Evolutionary conservation across 1,284 basidiomycete genomes (phyloP).

Genomic region (Rugosomyces carneus): DNA sequence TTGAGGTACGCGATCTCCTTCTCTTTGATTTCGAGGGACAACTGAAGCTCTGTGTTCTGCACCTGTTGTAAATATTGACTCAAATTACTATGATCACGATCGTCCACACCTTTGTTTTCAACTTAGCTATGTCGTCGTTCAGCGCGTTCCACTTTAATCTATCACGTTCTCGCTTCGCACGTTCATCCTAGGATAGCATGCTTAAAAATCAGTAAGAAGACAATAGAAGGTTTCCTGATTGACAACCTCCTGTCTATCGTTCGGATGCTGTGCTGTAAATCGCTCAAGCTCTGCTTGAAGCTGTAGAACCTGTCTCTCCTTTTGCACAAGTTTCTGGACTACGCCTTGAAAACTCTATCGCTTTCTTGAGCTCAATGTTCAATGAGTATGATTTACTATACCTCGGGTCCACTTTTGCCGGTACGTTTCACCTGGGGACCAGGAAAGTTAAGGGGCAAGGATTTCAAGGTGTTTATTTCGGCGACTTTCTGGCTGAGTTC

Average conservation of each 20-base stretch:
- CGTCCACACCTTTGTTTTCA: conserved; percentile 65
- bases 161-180: conserved; percentile 72
- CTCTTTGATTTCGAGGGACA: conserved; percentile 45
- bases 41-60: conserved; percentile 54
- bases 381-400: conserved; percentile 15
- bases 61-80: conserved; percentile 4
- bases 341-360: conserved; percentile 64
- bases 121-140: conserved; percentile 70
- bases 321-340: conserved; percentile 77
- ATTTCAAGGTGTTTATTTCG: conserved; percentile 61
- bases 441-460: conserved; percentile 39
- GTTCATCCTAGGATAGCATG: conserved; percentile 64
- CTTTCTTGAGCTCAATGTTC: background rate
- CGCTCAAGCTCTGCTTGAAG: conserved; percentile 71
- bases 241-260: conserved; percentile 53
- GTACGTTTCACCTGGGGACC: conserved; percentile 28
- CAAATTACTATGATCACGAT: conserved; percentile 3
- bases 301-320: conserved; percentile 79
- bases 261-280: conserved; percentile 49
- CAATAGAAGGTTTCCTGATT: background rate
- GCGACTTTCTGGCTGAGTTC: conserved; percentile 56
- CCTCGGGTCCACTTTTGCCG: conserved; percentile 49
- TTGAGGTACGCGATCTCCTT: conserved; percentile 77
- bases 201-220: background rate
- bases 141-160: conserved; percentile 68